phyloP scores from a whole-genome alignment of 257 asterid genomes.

The Leptodermis oblonga region DNA sequence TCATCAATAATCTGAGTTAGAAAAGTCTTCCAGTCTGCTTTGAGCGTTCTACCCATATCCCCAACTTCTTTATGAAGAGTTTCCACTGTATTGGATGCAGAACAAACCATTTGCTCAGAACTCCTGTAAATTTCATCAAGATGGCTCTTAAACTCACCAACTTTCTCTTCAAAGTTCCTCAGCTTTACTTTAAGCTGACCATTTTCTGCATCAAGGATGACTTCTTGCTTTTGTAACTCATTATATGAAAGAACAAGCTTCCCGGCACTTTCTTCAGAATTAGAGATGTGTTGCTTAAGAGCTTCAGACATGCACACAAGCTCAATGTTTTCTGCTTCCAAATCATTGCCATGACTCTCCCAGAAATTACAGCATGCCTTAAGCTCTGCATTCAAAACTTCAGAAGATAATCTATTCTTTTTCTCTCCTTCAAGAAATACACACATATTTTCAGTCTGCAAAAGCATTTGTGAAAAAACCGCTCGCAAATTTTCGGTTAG shows the following conservation, averaged over 20 bases:
- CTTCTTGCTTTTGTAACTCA: conserved; percentile 49
- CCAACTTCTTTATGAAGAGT: conserved; percentile 49
- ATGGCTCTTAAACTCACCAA: conserved; percentile 48
- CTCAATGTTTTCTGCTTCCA: conserved; percentile 65
- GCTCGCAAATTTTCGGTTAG: conserved; percentile 33
- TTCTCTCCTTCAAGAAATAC: conserved; percentile 39
- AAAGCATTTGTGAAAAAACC: conserved; percentile 44
- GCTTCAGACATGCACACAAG: conserved; percentile 69
- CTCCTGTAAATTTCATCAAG: conserved; percentile 50
- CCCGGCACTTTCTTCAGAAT: conserved; percentile 42
- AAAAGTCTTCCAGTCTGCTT: conserved; percentile 57
- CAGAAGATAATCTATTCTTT: conserved; percentile 38
- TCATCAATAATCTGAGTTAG: conserved; percentile 49
- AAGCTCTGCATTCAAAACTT: conserved; percentile 34
- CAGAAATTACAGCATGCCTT: conserved; percentile 35
- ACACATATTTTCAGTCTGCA: conserved; percentile 49
- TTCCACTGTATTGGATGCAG: conserved; percentile 53
- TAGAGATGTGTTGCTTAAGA: conserved; percentile 38
- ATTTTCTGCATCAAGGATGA: conserved; percentile 53
- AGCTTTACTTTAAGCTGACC: conserved; percentile 47
- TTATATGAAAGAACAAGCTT: conserved; percentile 51
- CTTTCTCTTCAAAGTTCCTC: conserved; percentile 35
- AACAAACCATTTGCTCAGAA: conserved; percentile 48
- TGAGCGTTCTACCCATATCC: conserved; percentile 46
- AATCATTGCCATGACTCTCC: conserved; percentile 45